Base-by-base conservation (phyloP, 306 rosid genomes). In the Heteromeles arbutifolia region DNA sequence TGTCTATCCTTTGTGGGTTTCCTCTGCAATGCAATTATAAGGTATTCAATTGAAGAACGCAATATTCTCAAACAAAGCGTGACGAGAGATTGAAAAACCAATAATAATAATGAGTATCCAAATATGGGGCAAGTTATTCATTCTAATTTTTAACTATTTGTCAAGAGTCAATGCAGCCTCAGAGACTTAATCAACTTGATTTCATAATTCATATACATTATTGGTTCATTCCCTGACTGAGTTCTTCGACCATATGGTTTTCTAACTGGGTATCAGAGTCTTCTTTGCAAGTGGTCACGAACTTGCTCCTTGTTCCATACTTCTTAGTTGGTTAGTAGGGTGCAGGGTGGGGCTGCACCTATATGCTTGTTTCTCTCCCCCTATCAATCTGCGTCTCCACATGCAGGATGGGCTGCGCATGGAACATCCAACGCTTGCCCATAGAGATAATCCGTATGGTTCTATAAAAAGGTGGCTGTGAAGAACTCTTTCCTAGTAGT, bases 1-100 rank as follows among this genome's bases (percentile, higher is more conserved):
- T 79, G 78, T 95, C 98, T 79, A 95, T 89, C 90, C 98, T 92
- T 84, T 95, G 98, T 63, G 98, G 98, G 82, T 95, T 95, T 81
- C 98, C 97, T 84, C 98, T 95, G 88, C 74, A 79, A 80, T 44
- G 50, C 62, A 82, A 74, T 63, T 22, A 67, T 6, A 77, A 39
- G 58, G 52, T 29, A 56, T 56, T 57, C 59, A 24, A 77, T 77
- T 77, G 74, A 67, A 69, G 13, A 32, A 39, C 45, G 13, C 24
- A 80, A 77, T 34, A 41, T 34, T 65, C 64, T 69, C 41, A 43
- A 70, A 74, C 29, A 82, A 48, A 61, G 34, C 29, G 10, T 34
- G 19, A 62, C 72, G 39, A 32, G 2, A 67, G 29, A 15, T 37
- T 26, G 61, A 72, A 37, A 37, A 32, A 72, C n/a, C 31, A 71